These are phyloP conservation scores for Macroventuria anomochaeta DNA, from an alignment of 2,329 filamentous ascomycete genomes.

Conservation along the genomic window DNA sequence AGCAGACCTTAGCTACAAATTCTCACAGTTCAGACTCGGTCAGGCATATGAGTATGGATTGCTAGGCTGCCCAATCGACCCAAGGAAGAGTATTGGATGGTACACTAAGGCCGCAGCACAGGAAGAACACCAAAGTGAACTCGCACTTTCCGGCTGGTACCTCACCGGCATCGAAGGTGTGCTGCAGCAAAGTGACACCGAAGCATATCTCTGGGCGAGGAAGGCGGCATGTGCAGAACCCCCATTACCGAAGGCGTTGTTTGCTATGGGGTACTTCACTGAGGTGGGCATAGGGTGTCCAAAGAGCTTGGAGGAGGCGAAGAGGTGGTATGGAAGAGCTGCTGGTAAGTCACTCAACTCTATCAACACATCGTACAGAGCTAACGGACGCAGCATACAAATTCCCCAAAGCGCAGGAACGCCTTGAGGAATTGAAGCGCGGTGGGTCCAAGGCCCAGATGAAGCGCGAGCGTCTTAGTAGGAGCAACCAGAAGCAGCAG, in stretches of 20 bases:
- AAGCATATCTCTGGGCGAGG: constrained; percentile 95
- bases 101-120: constrained; percentile 91
- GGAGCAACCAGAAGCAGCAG: constrained; percentile 82
- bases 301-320: constrained; percentile 90
- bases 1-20: constrained; percentile 90
- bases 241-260: constrained; percentile 85
- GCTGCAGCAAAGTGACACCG: constrained; percentile 88
- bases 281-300: constrained; percentile 91
- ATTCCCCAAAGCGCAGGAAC: constrained; percentile 89
- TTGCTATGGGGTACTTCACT: constrained; percentile 97
- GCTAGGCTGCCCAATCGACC: constrained; percentile 81
- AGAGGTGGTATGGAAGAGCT: constrained; percentile 97
- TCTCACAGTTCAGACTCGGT: constrained; percentile 88
- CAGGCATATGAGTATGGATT: constrained; percentile 89
- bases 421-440: constrained; percentile 88
- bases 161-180: constrained; percentile 89
- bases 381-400: constrained; percentile 73
- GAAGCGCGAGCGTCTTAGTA: constrained; percentile 77
- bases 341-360: constrained; percentile 74
- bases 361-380: not conserved
- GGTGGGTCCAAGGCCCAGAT: constrained; percentile 76
- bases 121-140: constrained; percentile 91
- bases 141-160: constrained; percentile 72
- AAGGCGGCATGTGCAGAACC: constrained; percentile 85
- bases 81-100: constrained; percentile 87